Evolutionary conservation across 345 rosid species (phyloP), one percentile per base, ranked within the genome.

Genomic region (Heritiera littoralis): DNA sequence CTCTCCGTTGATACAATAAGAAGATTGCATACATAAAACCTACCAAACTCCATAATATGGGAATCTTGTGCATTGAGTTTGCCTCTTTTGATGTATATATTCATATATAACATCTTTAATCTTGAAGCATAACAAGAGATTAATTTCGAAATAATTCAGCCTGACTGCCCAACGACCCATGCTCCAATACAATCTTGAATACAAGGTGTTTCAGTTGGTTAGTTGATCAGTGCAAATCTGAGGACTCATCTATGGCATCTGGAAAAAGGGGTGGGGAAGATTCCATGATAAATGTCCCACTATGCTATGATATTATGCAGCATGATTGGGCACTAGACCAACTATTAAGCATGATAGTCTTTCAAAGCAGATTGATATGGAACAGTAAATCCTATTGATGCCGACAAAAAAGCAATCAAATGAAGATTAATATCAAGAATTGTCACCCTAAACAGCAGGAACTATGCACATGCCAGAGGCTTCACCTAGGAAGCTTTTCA

Each of bases 211-310:
- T 6, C 54, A 5, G 20, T 68, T 68, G 55, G 55, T 67, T 12
- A 46, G 73, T 20, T 68, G 73, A 45, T 46, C 5, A 68, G 73
- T 68, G 35, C 38, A 46, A 46, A 46, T 68, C 54, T 11, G 51
- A 45, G 54, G 52, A 7, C 28, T 17, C 7, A n/a, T 40, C 51
- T 67, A 45, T 67, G n/a, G 51, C 28, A 9, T 18, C 51, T 17
- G 51, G 17, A 13, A 3, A 59, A 59, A 59, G 13, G 38, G 23
- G 61, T 3, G 3, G 28, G 61, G 73, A 15, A 45, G 66, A 12
- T 11, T 61, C 66, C 73, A 68, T 46, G 73, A 23, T 17, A 45
- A 45, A 12, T 68, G 55, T 45, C 35, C 54, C 73, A 68, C 74
- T 69, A 46, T 20, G 56, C 28, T 23, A 69, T 69, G 55, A 69